Conservation (phyloP, 306 rosid genomes). For the Aeschynomene evenia region DNA sequence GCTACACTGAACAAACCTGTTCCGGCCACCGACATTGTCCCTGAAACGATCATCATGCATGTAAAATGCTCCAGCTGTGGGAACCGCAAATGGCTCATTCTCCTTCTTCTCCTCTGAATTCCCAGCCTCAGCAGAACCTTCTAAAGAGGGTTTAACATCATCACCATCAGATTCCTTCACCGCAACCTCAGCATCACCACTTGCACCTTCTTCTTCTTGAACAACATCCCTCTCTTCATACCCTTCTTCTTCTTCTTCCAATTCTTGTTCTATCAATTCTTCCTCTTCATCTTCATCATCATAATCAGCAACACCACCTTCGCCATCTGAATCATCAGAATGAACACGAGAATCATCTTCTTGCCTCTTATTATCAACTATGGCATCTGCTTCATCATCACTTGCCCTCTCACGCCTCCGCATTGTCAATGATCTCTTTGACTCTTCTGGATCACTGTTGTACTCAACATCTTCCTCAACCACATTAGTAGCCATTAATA, state of each 20-base stretch:
- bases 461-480: conserved; percentile 76
- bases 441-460: conserved; percentile 92
- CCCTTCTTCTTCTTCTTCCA: conserved; percentile 39
- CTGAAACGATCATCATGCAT: conserved; percentile 93
- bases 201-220: conserved; percentile 5
- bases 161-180: conserved; percentile 44
- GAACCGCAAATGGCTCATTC: conserved; percentile 87
- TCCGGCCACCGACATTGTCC: conserved; percentile 75
- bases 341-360: conserved; percentile 49
- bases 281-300: conserved; percentile 61
- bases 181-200: conserved; percentile 28
- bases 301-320: conserved; percentile 87
- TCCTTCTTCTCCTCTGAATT: conserved; percentile 74
- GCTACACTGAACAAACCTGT: conserved; percentile 51
- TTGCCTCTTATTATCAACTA: conserved; percentile 47
- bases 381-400: conserved; percentile 67
- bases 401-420: conserved; percentile 77
- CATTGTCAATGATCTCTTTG: conserved; percentile 66
- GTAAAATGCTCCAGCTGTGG: conserved; percentile 91
- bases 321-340: conserved; percentile 73
- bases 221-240: conserved; percentile 41
- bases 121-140: conserved; percentile 40
- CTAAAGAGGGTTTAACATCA: conserved; percentile 39
- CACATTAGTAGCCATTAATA: conserved; percentile 46
- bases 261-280: conserved; percentile 38